Evolutionary conservation across 257 asterid genomes (phyloP), one percentile per base, ranked within the genome.

Genomic region (Solanum acaule): DNA sequence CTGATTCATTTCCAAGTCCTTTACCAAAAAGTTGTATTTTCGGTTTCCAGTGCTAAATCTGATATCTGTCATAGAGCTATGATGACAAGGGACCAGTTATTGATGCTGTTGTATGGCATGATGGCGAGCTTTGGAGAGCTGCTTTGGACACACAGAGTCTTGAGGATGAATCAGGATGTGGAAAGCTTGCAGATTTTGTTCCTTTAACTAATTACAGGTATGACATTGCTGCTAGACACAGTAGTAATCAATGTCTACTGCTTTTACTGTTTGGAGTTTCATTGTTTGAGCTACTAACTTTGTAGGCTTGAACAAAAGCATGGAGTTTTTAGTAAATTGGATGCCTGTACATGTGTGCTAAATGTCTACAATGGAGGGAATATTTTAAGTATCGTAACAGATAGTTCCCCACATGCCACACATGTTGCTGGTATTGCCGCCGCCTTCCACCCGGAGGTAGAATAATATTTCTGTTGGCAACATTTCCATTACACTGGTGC

Each of bases 31-130:
- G 44, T 90, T 85, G 59, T 77, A 81, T 20, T 86, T 87, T 73
- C 89, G 61, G 76, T 67, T 86, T 88, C 34, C 85, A 52, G 89
- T 29, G 61, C 87, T 90, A 87, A 86, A 81, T 78, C 86, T 86
- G 44, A 86, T 87, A 87, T 63, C 78, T 81, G 9, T 85, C 73
- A 70, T 91, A 97, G 99, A 94, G 92, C 92, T 97, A 95, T 84
- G 98, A 96, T 88, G 99, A 97, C 89, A 97, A 95, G 90, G 99
- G 99, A 81, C 99, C 99, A 78, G 90, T 94, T 42, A 92, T 97
- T 89, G 99, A 97, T 94, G 99, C 98, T 89, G 99, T 97, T 68
- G 99, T 96, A 73, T 97, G 99, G 99, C 95, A 97, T 86, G 99
- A 97, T 87, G 99, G 99, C 85, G 96, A 94, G 87, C 89, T 93